Conservation (phyloP, 768 basidiomycete species). For the Amanita muscaria region DNA sequence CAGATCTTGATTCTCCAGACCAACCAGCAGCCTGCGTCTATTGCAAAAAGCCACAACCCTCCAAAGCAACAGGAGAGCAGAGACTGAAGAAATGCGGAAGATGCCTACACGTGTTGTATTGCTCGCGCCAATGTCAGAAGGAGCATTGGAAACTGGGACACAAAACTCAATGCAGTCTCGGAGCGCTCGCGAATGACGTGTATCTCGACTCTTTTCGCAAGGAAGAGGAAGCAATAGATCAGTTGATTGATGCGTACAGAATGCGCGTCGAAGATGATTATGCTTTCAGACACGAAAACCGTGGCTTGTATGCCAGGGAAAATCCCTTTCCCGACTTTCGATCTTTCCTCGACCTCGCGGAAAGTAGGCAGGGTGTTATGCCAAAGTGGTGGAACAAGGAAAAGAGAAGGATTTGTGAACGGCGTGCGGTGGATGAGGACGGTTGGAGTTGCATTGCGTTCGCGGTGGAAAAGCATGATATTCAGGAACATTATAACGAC, state of each 20-base stretch:
- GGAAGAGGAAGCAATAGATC: slow-evolving; percentile 1
- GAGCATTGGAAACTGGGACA: slow-evolving; percentile 2
- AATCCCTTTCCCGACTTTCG: neutral
- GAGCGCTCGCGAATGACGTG: neutral
- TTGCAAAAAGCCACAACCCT: neutral
- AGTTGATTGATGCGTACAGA: slow-evolving; percentile 1
- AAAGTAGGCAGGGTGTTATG: neutral
- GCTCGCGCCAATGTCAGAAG: slow-evolving; percentile 4
- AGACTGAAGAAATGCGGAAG: neutral
- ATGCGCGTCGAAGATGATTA: slow-evolving; percentile 3
- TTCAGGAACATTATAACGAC: slow-evolving; percentile 4
- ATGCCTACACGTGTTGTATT: neutral
- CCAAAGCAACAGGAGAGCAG: neutral
- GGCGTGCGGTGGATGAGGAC: neutral
- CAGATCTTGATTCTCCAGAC: too few relatives aligned
- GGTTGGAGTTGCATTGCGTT: slow-evolving; percentile 1
- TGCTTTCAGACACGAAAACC: neutral
- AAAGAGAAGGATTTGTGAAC: neutral
- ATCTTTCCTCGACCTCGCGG: neutral
- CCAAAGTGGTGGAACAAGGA: slow-evolving; percentile 3
- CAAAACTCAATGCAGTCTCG: neutral
- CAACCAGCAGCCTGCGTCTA: neutral
- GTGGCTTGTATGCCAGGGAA: neutral
- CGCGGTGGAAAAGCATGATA: slow-evolving; percentile 1
- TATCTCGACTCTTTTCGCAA: neutral